phyloP scores from a whole-genome alignment of 768 basidiomycete genomes.

The Amanita pallidorosea region DNA sequence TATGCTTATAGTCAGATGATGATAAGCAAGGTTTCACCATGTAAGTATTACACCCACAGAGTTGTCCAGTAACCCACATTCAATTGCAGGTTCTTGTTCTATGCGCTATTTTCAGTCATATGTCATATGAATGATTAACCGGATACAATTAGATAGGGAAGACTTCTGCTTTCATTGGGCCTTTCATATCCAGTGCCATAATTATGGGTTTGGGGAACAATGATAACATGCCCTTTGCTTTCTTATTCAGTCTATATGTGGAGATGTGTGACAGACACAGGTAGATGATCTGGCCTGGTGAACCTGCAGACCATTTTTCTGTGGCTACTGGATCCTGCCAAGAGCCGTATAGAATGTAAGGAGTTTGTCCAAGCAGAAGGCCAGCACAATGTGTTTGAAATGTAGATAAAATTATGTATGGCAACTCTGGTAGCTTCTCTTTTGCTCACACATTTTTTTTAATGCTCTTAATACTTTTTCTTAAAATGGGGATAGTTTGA shows the following conservation, averaged over 20 bases:
- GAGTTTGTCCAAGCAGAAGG: conserved; percentile 49
- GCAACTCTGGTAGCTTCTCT: no score
- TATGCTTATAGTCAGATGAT: conserved; percentile 77
- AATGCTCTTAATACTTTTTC: no score
- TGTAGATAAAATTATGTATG: no score
- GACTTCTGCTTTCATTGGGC: conserved; percentile 69
- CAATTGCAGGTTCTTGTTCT: conserved; percentile 49
- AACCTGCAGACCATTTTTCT: conserved; percentile 45
- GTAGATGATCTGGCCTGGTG: conserved; percentile 11
- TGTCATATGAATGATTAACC: conserved; percentile 5
- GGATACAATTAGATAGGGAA: conserved; percentile 44
- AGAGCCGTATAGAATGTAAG: conserved; percentile 53
- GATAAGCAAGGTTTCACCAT: conserved; percentile 77
- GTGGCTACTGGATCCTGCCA: conserved; percentile 51
- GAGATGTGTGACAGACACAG: background rate
- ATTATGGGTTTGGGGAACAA: conserved; percentile 60
- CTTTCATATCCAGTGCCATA: conserved; percentile 65
- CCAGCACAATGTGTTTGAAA: conserved; percentile 14
- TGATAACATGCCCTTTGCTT: conserved; percentile 68
- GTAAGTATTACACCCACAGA: conserved; percentile 21
- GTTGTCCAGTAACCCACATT: background rate
- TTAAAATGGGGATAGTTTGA: no score
- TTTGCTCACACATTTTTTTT: no score
- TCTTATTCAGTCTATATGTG: conserved; percentile 57
- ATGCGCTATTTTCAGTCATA: conserved; percentile 63